Percentiles rank a stretch among this genome's conserved stretches.
Evolutionary conservation across 129 eudicot genomes (phyloP).

Genomic region (Erigeron canadensis): DNA sequence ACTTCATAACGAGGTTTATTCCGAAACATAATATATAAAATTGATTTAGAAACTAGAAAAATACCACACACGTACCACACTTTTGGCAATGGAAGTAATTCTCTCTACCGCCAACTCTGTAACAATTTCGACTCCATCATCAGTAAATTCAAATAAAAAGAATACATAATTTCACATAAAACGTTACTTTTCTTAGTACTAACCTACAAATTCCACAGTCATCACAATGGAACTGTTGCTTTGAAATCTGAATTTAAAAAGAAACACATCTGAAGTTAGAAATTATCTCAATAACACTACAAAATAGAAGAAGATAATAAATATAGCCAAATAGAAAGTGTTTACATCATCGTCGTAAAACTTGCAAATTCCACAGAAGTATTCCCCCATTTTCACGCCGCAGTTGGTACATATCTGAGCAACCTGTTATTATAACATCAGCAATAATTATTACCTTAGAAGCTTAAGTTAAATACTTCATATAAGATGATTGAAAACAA

Average conservation of each 20-base stretch:
- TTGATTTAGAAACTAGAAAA: neutral
- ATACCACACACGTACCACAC: slow-evolving; percentile 59
- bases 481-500: too few relatives aligned
- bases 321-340: neutral
- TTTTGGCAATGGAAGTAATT: slow-evolving; percentile 85
- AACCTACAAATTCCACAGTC: slow-evolving; percentile 97
- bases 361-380: slow-evolving; percentile 76
- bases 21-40: neutral
- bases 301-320: slow-evolving; percentile 10
- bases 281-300: neutral
- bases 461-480: too few relatives aligned
- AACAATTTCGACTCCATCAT: slow-evolving; percentile 21
- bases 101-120: slow-evolving; percentile 83
- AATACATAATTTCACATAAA: slow-evolving; percentile 14
- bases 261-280: too few relatives aligned
- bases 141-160: slow-evolving; percentile 8
- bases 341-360: slow-evolving; percentile 91
- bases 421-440: slow-evolving; percentile 48
- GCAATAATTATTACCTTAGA: neutral
- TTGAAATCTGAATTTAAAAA: slow-evolving; percentile 41
- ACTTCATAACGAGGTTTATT: neutral
- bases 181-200: slow-evolving; percentile 17
- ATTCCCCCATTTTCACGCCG: slow-evolving; percentile 90
- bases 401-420: slow-evolving; percentile 71
- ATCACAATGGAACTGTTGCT: slow-evolving; percentile 77